Percentiles rank a stretch among this genome's conserved stretches.
Evolutionary conservation across 2,329 filamentous ascomycete genomes (phyloP).

Genomic region (Colletotrichum magnum): DNA sequence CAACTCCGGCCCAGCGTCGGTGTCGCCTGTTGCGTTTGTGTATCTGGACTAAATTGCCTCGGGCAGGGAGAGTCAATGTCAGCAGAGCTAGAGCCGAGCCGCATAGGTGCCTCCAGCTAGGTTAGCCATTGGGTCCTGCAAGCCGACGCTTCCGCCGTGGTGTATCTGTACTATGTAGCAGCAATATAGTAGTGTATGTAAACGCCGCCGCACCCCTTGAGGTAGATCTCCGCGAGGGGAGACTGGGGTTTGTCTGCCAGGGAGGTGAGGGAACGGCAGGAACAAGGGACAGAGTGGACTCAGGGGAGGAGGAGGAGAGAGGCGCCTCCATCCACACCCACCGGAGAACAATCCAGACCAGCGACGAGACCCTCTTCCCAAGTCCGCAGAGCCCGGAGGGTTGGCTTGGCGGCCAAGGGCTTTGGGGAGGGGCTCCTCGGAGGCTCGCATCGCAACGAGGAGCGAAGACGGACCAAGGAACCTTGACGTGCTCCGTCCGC

Average conservation of each 20-base stretch:
- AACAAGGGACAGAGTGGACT: neutral
- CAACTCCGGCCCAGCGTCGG: constrained; percentile 14
- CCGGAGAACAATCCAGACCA: constrained; percentile 6
- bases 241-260: neutral
- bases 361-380: neutral
- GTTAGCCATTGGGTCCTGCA: constrained; percentile 9
- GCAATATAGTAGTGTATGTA: too few species aligned
- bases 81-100: neutral
- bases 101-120: neutral
- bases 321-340: constrained; percentile 4
- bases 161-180: too few species aligned
- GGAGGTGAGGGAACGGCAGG: neutral
- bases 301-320: neutral
- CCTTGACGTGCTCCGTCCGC: constrained; percentile 33
- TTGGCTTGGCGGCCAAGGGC: constrained; percentile 34
- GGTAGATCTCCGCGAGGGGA: constrained; percentile 1
- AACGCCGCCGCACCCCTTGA: constrained; percentile 5
- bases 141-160: neutral
- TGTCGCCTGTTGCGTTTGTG: constrained; percentile 4
- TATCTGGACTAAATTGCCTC: too few species aligned
- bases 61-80: too few species aligned
- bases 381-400: constrained; percentile 22
- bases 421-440: constrained; percentile 3
- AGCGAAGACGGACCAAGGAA: constrained; percentile 27
- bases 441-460: constrained; percentile 6